A percentile compares a stretch with the other conserved stretches of the same genome.
Evolutionary conservation across 2,329 filamentous ascomycete genomes (phyloP).

Genomic region (Pseudogymnoascus sp.): DNA sequence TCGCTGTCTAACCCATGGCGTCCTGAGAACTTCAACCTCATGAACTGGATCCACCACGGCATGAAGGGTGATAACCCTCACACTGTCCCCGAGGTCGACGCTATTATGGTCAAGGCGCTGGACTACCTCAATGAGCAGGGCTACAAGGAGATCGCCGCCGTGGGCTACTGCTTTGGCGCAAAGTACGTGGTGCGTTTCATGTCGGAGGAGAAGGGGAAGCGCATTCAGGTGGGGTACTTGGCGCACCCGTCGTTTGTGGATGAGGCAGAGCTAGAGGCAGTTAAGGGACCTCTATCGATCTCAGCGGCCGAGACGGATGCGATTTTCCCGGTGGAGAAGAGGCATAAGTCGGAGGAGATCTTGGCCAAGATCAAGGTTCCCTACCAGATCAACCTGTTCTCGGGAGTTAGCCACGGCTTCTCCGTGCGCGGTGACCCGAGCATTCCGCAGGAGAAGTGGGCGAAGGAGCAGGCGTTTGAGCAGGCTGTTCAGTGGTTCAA

Average conservation of each 20-base stretch:
- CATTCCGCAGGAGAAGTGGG: constrained; percentile 51
- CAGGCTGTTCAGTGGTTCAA: constrained; percentile 76
- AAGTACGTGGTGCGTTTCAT: constrained; percentile 67
- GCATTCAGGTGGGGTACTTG: constrained; percentile 59
- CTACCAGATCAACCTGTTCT: constrained; percentile 69
- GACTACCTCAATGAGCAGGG: constrained; percentile 49
- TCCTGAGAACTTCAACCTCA: constrained; percentile 36
- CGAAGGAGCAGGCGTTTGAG: constrained; percentile 72
- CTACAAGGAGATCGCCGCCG: constrained; percentile 50
- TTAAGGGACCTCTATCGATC: constrained; percentile 61
- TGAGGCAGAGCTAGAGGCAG: constrained; percentile 54
- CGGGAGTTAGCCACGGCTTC: constrained; percentile 66
- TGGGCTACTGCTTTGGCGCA: constrained; percentile 69
- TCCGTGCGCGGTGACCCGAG: constrained; percentile 56
- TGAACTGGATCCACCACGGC: constrained; percentile 37
- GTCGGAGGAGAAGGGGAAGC: constrained; percentile 44
- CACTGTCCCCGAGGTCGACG: constrained; percentile 22
- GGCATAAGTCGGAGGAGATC: constrained; percentile 56
- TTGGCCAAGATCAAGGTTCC: constrained; percentile 43
- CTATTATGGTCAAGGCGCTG: constrained; percentile 41
- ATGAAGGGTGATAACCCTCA: constrained; percentile 26
- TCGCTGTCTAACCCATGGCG: constrained; percentile 39
- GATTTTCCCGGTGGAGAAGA: constrained; percentile 56
- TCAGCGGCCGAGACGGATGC: constrained; percentile 54
- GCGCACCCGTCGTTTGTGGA: constrained; percentile 73